A percentile compares a stretch with the other conserved stretches of the same genome.
Conservation (phyloP, 306 rosid species). For the Citrullus colocynthis region DNA sequence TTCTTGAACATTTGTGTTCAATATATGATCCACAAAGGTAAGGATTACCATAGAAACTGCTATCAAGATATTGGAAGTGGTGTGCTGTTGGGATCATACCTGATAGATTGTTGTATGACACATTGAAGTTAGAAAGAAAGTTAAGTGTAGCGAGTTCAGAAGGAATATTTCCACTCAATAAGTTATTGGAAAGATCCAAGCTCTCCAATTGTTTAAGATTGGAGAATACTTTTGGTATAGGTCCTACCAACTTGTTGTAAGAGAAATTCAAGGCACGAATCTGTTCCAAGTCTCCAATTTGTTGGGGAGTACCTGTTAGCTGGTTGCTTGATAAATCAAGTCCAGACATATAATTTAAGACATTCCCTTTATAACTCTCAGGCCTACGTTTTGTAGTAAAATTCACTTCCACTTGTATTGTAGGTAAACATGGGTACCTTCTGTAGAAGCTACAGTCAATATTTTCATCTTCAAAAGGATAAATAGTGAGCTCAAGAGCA, state of each 20-base stretch:
- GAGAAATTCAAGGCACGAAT: background rate
- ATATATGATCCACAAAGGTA: background rate
- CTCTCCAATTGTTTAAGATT: background rate
- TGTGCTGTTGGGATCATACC: background rate
- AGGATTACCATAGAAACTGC: background rate
- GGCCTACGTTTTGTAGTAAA: background rate
- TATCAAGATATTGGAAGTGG: background rate
- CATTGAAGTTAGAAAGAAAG: background rate
- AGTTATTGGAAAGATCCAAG: conserved; percentile 6
- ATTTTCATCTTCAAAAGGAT: too few relatives aligned
- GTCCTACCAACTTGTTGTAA: background rate
- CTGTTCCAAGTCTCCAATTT: conserved; percentile 3
- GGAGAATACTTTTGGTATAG: background rate
- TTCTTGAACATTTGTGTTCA: background rate
- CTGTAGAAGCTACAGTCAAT: too few relatives aligned
- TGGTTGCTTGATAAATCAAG: background rate
- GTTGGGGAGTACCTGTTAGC: background rate
- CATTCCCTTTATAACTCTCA: background rate
- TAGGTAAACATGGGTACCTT: too few relatives aligned
- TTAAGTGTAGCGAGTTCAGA: background rate
- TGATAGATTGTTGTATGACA: conserved; percentile 8
- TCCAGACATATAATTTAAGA: background rate
- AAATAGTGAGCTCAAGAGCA: too few relatives aligned
- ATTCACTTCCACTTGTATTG: background rate
- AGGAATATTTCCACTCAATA: conserved; percentile 1